Evolutionary conservation across 1,284 basidiomycete species (phyloP).

Genomic region (Fereydounia khargensis): DNA sequence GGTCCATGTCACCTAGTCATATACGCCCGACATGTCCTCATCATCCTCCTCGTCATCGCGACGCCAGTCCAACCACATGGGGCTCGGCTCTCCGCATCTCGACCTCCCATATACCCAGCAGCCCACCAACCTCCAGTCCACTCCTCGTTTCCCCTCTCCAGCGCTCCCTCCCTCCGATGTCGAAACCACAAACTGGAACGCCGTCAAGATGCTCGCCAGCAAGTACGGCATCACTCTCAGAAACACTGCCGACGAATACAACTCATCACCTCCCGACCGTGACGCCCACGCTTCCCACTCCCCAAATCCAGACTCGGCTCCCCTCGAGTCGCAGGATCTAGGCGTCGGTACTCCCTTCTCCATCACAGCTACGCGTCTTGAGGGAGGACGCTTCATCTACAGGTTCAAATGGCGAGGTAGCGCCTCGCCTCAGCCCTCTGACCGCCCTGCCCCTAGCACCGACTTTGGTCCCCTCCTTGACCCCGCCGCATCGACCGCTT

Average conservation of each 20-base stretch:
- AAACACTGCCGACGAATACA: conserved; percentile 3
- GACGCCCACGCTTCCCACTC: background rate
- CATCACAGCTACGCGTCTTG: conserved; percentile 34
- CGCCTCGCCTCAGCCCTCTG: background rate
- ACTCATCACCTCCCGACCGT: background rate
- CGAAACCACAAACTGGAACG: conserved; percentile 50
- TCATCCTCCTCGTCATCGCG: too few species aligned
- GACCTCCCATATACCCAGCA: too few species aligned
- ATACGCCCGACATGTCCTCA: too few species aligned
- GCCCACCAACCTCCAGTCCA: too few species aligned
- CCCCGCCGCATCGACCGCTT: too few species aligned
- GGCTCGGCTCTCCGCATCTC: too few species aligned
- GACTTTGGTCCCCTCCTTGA: too few species aligned
- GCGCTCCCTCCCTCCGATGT: conserved; percentile 20
- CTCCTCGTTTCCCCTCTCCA: too few species aligned
- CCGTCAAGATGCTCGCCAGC: conserved; percentile 38
- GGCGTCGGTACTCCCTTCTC: conserved; percentile 35
- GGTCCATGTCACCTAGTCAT: too few species aligned
- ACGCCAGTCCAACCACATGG: too few species aligned
- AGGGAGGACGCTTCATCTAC: conserved; percentile 33
- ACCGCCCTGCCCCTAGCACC: too few species aligned
- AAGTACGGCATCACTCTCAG: conserved; percentile 36
- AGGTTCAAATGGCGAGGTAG: conserved; percentile 20
- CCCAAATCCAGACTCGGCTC: background rate
- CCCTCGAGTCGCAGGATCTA: conserved; percentile 18